Evolutionary conservation across 352 stramenopile species (phyloP).

Genomic region (Globisporangium irregulare): DNA sequence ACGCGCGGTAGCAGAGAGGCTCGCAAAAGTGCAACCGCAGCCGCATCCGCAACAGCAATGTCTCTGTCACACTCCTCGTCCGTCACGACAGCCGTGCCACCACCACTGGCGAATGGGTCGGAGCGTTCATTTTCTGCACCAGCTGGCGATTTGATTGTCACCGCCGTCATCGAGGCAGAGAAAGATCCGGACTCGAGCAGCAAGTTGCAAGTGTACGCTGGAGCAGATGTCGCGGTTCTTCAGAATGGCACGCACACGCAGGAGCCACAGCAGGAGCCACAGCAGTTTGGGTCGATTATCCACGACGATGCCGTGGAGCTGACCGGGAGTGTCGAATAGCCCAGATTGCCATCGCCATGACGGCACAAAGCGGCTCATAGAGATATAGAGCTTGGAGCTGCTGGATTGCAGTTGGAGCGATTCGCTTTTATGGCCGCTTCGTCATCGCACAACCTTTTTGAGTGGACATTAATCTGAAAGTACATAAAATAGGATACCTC

Average conservation of each 20-base stretch:
- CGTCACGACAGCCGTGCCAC: slow-evolving; percentile 1
- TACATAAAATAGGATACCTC: background rate
- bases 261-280: background rate
- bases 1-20: slow-evolving; percentile 2
- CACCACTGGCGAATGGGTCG: background rate
- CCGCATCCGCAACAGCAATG: background rate
- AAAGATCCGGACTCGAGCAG: background rate
- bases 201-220: background rate
- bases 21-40: slow-evolving; percentile 2
- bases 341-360: background rate
- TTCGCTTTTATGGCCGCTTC: background rate
- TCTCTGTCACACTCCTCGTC: background rate
- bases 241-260: background rate
- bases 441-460: slow-evolving; percentile 1
- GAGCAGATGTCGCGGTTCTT: slow-evolving; percentile 5
- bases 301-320: background rate
- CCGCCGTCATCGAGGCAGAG: background rate
- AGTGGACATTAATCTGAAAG: background rate
- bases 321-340: background rate
- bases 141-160: background rate
- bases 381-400: background rate
- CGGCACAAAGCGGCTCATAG: too few relatives aligned
- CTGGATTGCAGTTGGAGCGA: background rate
- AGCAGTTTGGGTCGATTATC: background rate
- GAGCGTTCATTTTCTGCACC: slow-evolving; percentile 8